Conservation (phyloP, 352 stramenopile genomes). For the Globisporangium uncinulatum region DNA sequence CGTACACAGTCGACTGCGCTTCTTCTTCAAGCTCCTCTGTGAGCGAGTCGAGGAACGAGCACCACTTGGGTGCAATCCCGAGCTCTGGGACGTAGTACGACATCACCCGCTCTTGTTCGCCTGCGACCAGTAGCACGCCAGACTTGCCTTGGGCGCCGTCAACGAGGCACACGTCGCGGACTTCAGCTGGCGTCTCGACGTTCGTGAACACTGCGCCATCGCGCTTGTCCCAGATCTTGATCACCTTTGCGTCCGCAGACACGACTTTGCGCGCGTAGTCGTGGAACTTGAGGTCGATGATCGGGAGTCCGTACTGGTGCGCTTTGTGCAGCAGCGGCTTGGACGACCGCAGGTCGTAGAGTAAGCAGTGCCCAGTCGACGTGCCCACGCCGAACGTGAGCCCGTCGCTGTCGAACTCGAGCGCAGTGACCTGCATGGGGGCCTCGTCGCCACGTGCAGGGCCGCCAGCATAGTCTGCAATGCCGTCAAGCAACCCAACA, state of each 20-base stretch:
- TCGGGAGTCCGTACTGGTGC: slow-evolving; percentile 97
- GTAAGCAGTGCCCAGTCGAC: slow-evolving; percentile 86
- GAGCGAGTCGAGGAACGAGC: slow-evolving; percentile 98
- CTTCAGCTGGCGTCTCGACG: slow-evolving; percentile 94
- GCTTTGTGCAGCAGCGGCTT: slow-evolving; percentile 94
- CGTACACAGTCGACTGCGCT: slow-evolving; percentile 92
- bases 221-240: slow-evolving; percentile 97
- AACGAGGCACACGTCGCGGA: slow-evolving; percentile 95
- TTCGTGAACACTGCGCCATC: slow-evolving; percentile 93
- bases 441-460: slow-evolving; percentile 11
- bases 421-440: slow-evolving; percentile 87
- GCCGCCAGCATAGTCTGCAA: slow-evolving; percentile 55
- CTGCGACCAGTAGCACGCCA: slow-evolving; percentile 95
- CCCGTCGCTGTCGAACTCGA: slow-evolving; percentile 93
- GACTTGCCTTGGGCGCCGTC: slow-evolving; percentile 88
- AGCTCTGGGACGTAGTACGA: slow-evolving; percentile 98
- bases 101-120: slow-evolving; percentile 96
- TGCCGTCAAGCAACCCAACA: slow-evolving; percentile 58
- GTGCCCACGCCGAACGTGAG: slow-evolving; percentile 95
- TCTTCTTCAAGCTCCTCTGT: slow-evolving; percentile 99
- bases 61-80: slow-evolving; percentile 97
- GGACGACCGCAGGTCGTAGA: slow-evolving; percentile 96
- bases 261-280: slow-evolving; percentile 88
- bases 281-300: slow-evolving; percentile 93
- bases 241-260: slow-evolving; percentile 95